Percentiles rank a stretch among this genome's conserved stretches.
Evolutionary conservation across 768 basidiomycete species (phyloP).

Genomic region (Rhodotorula babjevae): DNA sequence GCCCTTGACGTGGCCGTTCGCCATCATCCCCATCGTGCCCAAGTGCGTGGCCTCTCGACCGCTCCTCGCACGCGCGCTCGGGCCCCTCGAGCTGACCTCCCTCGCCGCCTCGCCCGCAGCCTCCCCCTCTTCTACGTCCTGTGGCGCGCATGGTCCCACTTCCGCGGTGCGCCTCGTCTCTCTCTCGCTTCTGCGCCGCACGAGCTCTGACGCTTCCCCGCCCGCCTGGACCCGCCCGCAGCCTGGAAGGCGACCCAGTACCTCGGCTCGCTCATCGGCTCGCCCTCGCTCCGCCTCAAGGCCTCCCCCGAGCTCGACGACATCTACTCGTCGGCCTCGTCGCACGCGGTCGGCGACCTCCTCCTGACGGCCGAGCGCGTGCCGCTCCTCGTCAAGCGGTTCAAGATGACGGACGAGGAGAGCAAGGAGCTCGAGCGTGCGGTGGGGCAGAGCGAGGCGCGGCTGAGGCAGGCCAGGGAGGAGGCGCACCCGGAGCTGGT

Average conservation of each 20-base stretch:
- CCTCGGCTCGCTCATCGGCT: conserved; percentile 44
- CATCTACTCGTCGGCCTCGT: conserved; percentile 37
- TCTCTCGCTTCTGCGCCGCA: no score
- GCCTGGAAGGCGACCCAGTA: conserved; percentile 46
- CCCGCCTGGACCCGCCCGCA: no score
- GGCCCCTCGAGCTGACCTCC: neutral
- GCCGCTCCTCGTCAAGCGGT: conserved; percentile 41
- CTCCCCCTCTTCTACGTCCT: conserved; percentile 48
- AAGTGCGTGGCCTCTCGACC: conserved; percentile 39
- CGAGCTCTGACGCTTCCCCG: no score
- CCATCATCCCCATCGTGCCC: conserved; percentile 47
- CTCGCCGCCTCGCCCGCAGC: neutral
- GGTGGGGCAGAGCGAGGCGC: conserved; percentile 45
- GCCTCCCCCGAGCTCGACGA: conserved; percentile 39
- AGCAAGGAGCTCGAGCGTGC: conserved; percentile 47
- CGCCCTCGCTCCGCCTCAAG: conserved; percentile 29
- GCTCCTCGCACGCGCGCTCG: no score
- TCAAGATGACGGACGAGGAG: conserved; percentile 44
- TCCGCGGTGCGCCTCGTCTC: neutral
- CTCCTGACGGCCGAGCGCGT: conserved; percentile 41
- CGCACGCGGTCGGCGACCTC: conserved; percentile 13
- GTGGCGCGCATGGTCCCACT: conserved; percentile 49
- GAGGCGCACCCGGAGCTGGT: neutral
- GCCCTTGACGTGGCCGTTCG: conserved; percentile 48
- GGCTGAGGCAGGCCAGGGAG: conserved; percentile 36